Evolutionary conservation across 1,139 yeast genomes (phyloP).

Genomic region (Yamadazyma songkhlaensis): DNA sequence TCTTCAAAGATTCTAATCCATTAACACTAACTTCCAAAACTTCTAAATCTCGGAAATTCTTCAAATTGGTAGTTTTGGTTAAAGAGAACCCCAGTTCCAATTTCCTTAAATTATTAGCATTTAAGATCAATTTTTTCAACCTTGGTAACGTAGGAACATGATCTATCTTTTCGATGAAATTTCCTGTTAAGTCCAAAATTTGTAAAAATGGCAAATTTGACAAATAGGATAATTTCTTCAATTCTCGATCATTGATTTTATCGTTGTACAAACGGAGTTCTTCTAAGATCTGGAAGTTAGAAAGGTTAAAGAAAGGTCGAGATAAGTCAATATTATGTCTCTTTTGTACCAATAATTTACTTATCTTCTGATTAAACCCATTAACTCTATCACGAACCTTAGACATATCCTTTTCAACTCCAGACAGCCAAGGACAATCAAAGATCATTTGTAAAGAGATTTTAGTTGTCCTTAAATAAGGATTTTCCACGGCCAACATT

Average conservation of each 20-base stretch:
- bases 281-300: slow-evolving; percentile 13
- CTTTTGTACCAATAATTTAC: slow-evolving; percentile 15
- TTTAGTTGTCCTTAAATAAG: slow-evolving; percentile 9
- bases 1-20: slow-evolving; percentile 15
- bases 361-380: slow-evolving; percentile 15
- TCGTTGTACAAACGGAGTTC: slow-evolving; percentile 20
- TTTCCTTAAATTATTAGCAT: slow-evolving; percentile 15
- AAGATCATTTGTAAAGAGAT: slow-evolving; percentile 17
- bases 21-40: slow-evolving; percentile 17
- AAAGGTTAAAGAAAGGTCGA: slow-evolving; percentile 9
- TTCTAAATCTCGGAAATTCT: slow-evolving; percentile 10
- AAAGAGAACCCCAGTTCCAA: background rate
- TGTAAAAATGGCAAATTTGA: slow-evolving; percentile 9
- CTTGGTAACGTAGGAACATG: slow-evolving; percentile 14
- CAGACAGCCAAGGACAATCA: slow-evolving; percentile 9
- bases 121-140: slow-evolving; percentile 14
- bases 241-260: slow-evolving; percentile 14
- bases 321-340: background rate
- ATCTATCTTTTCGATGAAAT: slow-evolving; percentile 16
- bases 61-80: background rate
- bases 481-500: slow-evolving; percentile 18
- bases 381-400: slow-evolving; percentile 16
- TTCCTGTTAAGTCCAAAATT: slow-evolving; percentile 19
- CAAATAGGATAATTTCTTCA: slow-evolving; percentile 8
- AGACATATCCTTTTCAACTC: slow-evolving; percentile 5